A percentile compares a stretch with the other conserved stretches of the same genome.
Evolutionary conservation across 2,329 filamentous ascomycete species (phyloP).

Genomic region (Aspergillus vadensis): DNA sequence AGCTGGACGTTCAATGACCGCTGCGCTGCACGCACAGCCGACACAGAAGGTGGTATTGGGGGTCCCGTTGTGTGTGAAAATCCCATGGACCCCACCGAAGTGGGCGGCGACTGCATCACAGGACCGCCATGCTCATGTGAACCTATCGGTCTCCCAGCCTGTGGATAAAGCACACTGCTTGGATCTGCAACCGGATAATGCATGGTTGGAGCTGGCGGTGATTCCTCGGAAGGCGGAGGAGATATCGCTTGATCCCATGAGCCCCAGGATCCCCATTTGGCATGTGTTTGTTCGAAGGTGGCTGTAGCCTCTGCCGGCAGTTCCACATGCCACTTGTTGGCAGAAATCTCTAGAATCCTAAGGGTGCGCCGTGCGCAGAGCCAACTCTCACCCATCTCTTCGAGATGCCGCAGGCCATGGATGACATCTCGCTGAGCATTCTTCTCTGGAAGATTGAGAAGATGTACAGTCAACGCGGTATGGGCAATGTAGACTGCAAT

Average conservation of each 20-base stretch:
- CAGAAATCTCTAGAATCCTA: constrained; percentile 79
- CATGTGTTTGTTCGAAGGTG: constrained; percentile 75
- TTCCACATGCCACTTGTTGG: constrained; percentile 85
- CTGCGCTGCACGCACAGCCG: constrained; percentile 23
- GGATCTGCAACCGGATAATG: constrained; percentile 24
- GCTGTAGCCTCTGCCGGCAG: constrained; percentile 78
- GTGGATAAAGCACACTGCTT: constrained; percentile 17
- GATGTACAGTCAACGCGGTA: constrained; percentile 89
- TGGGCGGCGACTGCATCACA: constrained; percentile 12
- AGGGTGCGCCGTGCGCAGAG: constrained; percentile 83
- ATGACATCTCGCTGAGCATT: constrained; percentile 86
- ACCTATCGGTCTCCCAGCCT: constrained; percentile 11
- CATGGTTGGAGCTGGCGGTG: constrained; percentile 20
- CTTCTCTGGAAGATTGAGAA: constrained; percentile 91
- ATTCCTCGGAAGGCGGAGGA: constrained; percentile 32
- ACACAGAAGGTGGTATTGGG: constrained; percentile 21
- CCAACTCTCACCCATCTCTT: constrained; percentile 96
- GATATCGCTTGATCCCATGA: constrained; percentile 45
- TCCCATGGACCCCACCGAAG: constrained; percentile 17
- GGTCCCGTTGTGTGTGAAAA: constrained; percentile 20
- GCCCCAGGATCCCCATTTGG: constrained; percentile 73
- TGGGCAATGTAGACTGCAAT: constrained; percentile 95
- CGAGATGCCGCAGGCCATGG: constrained; percentile 85
- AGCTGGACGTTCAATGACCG: constrained; percentile 22
- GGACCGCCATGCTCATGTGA: constrained; percentile 12